Evolutionary conservation across 1,284 basidiomycete species (phyloP).

Genomic region (Ustilago loliicola): DNA sequence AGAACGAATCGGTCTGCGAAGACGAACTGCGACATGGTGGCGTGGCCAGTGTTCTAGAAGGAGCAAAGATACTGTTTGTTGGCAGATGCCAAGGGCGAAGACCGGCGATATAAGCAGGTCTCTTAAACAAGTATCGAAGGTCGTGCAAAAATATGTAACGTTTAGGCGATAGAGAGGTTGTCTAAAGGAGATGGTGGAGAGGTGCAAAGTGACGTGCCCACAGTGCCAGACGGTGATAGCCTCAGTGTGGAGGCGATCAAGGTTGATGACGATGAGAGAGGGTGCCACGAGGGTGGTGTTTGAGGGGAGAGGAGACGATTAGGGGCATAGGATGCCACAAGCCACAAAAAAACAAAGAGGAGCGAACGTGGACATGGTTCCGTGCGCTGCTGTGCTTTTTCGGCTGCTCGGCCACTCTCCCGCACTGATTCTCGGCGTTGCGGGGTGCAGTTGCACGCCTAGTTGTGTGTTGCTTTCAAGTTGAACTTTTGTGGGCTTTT

Average conservation of each 20-base stretch:
- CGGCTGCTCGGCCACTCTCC: slow-evolving; percentile 13
- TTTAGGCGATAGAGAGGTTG: neutral
- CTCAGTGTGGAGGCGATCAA: neutral
- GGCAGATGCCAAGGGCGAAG: neutral
- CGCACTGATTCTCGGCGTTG: neutral
- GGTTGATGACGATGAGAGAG: neutral
- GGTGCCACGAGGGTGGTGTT: neutral
- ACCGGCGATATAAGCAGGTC: neutral
- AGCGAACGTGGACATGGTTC: slow-evolving; percentile 11
- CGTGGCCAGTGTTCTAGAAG: neutral
- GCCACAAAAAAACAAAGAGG: neutral
- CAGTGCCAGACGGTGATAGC: neutral
- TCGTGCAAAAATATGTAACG: neutral
- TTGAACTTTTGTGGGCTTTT: neutral
- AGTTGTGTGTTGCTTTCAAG: neutral
- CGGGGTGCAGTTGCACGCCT: neutral
- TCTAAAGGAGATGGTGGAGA: neutral
- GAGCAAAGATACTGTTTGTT: neutral
- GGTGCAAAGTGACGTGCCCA: neutral
- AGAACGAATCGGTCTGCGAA: slow-evolving; percentile 48
- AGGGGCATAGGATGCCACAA: neutral
- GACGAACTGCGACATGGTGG: slow-evolving; percentile 43
- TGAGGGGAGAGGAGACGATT: neutral
- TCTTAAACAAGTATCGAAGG: neutral
- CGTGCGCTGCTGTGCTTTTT: neutral